Base-by-base conservation (phyloP, 2,329 filamentous ascomycete species). In the Domatiomyces catenatus region DNA sequence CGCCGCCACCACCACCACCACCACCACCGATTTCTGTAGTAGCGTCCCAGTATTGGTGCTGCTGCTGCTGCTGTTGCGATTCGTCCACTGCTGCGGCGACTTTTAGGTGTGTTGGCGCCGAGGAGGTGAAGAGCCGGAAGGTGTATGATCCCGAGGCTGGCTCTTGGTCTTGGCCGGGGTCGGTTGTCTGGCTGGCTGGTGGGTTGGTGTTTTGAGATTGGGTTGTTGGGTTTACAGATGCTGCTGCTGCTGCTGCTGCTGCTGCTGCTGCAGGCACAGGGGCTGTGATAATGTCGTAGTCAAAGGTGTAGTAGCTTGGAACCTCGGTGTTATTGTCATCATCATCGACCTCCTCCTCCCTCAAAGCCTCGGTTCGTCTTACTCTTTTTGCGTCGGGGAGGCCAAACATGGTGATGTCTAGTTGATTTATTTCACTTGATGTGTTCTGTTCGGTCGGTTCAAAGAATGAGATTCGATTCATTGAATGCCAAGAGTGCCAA, bases 301-400 rank as follows among this genome's bases (percentile, higher is more conserved):
- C 32, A 12, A 39, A 39, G 32, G 4, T 15, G 32, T 39, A 39
- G 7, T 62, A 24, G 22, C 12, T 59, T 59, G 46, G 64, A 66
- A 46, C 56, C 17, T 18, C 50, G 59, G 44, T 62, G 54, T 15
- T 39, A 5, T 39, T 12, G 5, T 15, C 3, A 15, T 39, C 10
- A 15, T 39, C 3, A 15, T 39, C 32, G 5, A 10, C 3, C 4
- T 39, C 10, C 2, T 39, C 32, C 2, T 15, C 32, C 5, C 10
- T 15, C 3, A 39, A 39, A 39, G 10, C 32, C 12, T 39, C 32
- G 32, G 32, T 39, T 39, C 32, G 32, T 15, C 5, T 39, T 12
- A 39, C 32, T 39, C 32, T 39, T 39, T 39, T 39, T 12, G 32
- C 32, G 15, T 15, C 15, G 5, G 32, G 32, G 15, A 15, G 12